These are phyloP conservation scores for Cladophialophora immunda DNA, from an alignment of 2,329 filamentous ascomycete species.

Conservation along the genomic window DNA sequence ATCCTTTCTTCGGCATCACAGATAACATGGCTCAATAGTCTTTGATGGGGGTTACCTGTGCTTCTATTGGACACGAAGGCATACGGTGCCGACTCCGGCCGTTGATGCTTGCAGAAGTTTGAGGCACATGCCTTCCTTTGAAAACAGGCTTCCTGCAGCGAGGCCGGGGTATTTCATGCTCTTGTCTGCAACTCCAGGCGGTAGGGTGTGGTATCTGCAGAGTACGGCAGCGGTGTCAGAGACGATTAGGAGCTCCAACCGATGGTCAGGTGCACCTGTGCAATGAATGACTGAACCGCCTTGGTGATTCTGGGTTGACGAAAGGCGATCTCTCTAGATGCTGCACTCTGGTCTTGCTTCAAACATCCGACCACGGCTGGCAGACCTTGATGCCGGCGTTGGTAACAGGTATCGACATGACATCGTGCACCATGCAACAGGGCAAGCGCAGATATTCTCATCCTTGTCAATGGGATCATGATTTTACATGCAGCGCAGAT, in stretches of 20 bases:
- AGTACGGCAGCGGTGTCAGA: neutral
- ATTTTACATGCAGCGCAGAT: conserved; percentile 27
- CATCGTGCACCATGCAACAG: neutral
- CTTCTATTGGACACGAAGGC: neutral
- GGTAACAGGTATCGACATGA: neutral
- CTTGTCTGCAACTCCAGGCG: neutral
- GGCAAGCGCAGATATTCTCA: neutral
- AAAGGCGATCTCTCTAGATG: neutral
- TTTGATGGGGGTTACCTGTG: neutral
- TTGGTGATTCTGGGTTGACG: neutral
- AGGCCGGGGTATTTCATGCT: conserved; percentile 3
- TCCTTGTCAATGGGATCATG: conserved; percentile 31
- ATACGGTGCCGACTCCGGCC: neutral
- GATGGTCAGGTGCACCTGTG: neutral
- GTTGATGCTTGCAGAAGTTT: neutral
- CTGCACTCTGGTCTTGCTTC: neutral
- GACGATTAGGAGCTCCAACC: neutral
- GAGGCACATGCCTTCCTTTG: neutral
- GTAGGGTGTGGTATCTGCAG: neutral
- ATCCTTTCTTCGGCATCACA: neutral
- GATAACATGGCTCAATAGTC: neutral
- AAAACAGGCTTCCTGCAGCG: neutral
- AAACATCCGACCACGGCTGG: neutral
- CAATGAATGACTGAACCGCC: neutral
- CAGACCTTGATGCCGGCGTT: neutral